These are phyloP conservation scores for Drosera spatulata DNA, from an alignment of 179 eudicot species.

Conservation along the genomic window DNA sequence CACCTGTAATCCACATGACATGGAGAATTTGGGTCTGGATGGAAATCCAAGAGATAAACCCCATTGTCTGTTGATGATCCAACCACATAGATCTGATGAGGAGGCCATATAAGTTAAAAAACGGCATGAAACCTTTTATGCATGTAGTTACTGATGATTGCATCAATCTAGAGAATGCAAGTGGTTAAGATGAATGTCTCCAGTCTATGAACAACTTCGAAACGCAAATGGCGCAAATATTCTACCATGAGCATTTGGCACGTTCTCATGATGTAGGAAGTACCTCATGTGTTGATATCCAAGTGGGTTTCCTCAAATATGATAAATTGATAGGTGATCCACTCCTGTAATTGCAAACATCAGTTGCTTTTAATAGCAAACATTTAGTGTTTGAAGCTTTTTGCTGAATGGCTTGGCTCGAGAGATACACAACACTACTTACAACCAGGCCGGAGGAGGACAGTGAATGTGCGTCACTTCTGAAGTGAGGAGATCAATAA, in stretches of 20 bases:
- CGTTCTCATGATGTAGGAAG: no score
- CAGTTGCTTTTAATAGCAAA: neutral
- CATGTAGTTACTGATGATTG: no score
- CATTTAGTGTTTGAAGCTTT: neutral
- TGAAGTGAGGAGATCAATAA: conserved; percentile 48
- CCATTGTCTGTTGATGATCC: conserved; percentile 67
- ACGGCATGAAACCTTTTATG: no score
- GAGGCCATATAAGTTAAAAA: no score
- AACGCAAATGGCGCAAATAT: neutral
- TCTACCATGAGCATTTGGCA: no score
- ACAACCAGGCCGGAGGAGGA: conserved; percentile 99
- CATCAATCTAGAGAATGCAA: no score
- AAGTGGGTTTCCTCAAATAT: conserved; percentile 60
- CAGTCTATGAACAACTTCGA: no score
- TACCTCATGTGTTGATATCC: conserved; percentile 67
- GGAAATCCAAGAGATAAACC: conserved; percentile 72
- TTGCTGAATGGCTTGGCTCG: neutral
- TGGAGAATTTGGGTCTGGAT: conserved; percentile 56
- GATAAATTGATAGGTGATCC: conserved; percentile 22
- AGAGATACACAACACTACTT: conserved; percentile 26
- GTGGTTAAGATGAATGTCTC: no score
- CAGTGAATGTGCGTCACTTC: conserved; percentile 92
- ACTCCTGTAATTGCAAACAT: conserved; percentile 32
- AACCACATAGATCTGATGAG: conserved; percentile 77
- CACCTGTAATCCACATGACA: conserved; percentile 84